Evolutionary conservation across 768 basidiomycete species (phyloP).

Genomic region (Chalciporus piperatus): DNA sequence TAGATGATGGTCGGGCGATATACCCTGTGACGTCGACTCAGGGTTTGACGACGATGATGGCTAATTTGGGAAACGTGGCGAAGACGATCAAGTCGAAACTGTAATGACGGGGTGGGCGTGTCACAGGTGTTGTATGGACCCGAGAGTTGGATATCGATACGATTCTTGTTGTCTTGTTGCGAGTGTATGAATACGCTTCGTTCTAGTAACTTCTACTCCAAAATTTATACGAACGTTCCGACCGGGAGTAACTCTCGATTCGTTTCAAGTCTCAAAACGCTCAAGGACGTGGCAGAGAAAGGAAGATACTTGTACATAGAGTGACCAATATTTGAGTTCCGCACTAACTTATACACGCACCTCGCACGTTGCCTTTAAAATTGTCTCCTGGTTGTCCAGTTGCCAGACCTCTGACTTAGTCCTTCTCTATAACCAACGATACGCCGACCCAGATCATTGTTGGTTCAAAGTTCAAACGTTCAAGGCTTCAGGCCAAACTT

Average conservation of each 20-base stretch:
- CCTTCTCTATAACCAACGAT: background rate
- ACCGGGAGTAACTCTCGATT: too few species aligned
- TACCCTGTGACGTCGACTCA: constrained; percentile 75
- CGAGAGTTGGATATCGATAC: too few species aligned
- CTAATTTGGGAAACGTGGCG: constrained; percentile 47
- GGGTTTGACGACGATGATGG: constrained; percentile 71
- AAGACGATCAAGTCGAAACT: constrained; percentile 50
- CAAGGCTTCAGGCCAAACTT: background rate
- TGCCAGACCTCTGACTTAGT: background rate
- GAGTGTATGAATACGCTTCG: too few species aligned
- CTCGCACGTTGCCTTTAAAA: background rate
- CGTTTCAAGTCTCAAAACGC: too few species aligned
- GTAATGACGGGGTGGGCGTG: constrained; percentile 32
- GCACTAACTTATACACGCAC: background rate
- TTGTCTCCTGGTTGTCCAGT: background rate
- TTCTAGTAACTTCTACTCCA: too few species aligned
- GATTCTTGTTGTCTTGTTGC: too few species aligned
- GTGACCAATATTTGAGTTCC: too few species aligned
- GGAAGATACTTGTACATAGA: too few species aligned
- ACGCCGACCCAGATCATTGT: background rate
- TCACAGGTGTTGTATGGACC: too few species aligned
- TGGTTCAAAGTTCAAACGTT: too few species aligned
- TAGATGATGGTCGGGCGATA: constrained; percentile 80
- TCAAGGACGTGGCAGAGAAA: too few species aligned
- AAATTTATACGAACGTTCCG: too few species aligned